Conservation (phyloP, 257 asterid genomes). For the Solanum arcanum region DNA sequence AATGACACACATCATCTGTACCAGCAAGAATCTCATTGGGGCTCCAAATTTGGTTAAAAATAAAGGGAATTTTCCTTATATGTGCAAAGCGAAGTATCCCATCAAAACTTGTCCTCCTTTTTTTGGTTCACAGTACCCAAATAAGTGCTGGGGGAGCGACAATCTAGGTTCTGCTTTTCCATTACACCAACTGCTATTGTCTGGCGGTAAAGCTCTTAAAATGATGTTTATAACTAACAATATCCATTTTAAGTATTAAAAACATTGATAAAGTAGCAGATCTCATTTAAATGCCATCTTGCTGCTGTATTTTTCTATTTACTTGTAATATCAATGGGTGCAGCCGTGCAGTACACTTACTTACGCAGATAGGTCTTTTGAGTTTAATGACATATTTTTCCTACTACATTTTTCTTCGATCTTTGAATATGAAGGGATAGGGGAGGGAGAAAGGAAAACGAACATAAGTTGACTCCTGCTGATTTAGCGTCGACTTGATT, state of each 20-base stretch:
- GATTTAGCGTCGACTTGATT: not conserved
- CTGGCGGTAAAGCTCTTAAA: not conserved
- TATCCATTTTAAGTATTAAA: not conserved
- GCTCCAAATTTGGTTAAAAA: not conserved
- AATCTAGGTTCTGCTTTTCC: not conserved
- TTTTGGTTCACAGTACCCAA: not conserved
- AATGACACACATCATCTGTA: not conserved
- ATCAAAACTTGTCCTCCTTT: not conserved
- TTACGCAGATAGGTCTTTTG: not conserved
- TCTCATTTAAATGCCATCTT: not conserved
- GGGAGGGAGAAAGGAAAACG: not conserved
- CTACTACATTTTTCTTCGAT: not conserved
- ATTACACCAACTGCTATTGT: not conserved
- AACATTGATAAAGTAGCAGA: not conserved
- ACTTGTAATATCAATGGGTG: not conserved
- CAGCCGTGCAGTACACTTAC: not conserved
- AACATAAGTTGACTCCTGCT: not conserved
- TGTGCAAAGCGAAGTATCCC: not conserved
- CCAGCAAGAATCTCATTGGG: not conserved
- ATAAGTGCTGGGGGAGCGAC: not conserved
- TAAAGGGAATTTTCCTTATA: not conserved
- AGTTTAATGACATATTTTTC: not conserved
- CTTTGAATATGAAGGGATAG: not conserved
- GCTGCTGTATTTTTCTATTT: not conserved
- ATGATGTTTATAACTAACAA: not conserved